A percentile compares a stretch with the other conserved stretches of the same genome.
phyloP scores from a whole-genome alignment of 305 asterid species.

The Galium porrigens region DNA sequence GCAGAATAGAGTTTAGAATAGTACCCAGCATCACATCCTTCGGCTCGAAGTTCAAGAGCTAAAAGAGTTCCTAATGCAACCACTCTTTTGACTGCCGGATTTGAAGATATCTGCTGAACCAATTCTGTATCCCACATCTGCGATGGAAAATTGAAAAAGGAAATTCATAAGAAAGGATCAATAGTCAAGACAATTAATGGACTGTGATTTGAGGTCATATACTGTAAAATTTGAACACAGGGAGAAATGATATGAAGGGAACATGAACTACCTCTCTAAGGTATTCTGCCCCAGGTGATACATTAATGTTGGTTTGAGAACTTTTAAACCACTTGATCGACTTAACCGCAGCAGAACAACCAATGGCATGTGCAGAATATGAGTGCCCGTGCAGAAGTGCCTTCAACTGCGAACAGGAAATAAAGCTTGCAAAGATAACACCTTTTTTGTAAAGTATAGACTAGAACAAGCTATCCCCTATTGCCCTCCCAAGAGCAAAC shows the following conservation, averaged over 20 bases:
- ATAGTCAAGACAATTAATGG: too few relatives aligned
- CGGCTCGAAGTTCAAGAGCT: slow-evolving; percentile 72
- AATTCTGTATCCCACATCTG: slow-evolving; percentile 69
- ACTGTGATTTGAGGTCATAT: background rate
- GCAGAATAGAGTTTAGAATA: background rate
- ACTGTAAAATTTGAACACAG: too few relatives aligned
- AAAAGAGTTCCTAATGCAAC: slow-evolving; percentile 74
- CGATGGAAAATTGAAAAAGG: slow-evolving; percentile 6
- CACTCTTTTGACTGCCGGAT: slow-evolving; percentile 61
- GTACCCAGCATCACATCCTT: slow-evolving; percentile 71
- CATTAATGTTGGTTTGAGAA: slow-evolving; percentile 43
- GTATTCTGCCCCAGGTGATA: slow-evolving; percentile 34
- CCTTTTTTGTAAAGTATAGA: background rate
- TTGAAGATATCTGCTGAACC: slow-evolving; percentile 50
- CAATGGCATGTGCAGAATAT: slow-evolving; percentile 88
- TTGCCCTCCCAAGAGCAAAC: background rate
- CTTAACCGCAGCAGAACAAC: slow-evolving; percentile 74
- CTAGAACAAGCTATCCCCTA: background rate
- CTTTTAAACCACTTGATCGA: slow-evolving; percentile 85
- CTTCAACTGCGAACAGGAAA: slow-evolving; percentile 48
- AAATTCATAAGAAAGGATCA: too few relatives aligned
- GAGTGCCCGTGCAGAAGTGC: slow-evolving; percentile 99
- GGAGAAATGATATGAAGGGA: slow-evolving; percentile 3
- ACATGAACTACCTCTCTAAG: slow-evolving; percentile 58
- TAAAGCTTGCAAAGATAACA: background rate